Percentiles rank a stretch among this genome's conserved stretches.
These are phyloP conservation scores for Brassica rapa DNA, from an alignment of 345 rosid genomes.

Conservation along the genomic window DNA sequence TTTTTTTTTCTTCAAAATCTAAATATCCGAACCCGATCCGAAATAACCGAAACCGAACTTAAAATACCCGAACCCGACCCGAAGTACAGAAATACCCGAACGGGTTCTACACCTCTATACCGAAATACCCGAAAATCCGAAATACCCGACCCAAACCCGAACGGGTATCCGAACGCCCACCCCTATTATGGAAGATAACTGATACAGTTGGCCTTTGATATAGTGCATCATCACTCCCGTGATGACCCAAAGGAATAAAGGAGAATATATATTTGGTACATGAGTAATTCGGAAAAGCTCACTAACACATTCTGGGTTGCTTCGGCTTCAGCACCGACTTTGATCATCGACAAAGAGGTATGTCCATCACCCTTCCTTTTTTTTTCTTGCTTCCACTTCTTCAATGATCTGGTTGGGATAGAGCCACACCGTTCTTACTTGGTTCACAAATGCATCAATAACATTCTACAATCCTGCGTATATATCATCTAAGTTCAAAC, in stretches of 20 bases:
- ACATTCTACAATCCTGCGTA: not conserved
- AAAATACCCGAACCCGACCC: too few relatives aligned
- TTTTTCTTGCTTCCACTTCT: not conserved
- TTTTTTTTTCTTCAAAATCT: too few relatives aligned
- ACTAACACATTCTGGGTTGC: not conserved
- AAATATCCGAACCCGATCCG: too few relatives aligned
- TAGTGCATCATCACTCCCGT: slow-evolving; percentile 31
- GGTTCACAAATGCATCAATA: not conserved
- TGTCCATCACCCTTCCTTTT: not conserved
- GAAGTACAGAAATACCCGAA: too few relatives aligned
- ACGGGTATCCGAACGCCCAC: too few relatives aligned
- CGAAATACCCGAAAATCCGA: too few relatives aligned
- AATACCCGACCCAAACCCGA: too few relatives aligned
- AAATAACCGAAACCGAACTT: too few relatives aligned
- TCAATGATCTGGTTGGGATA: not conserved
- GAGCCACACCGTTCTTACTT: slow-evolving; percentile 7
- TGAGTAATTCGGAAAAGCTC: not conserved
- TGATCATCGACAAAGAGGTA: slow-evolving; percentile 23
- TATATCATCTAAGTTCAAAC: not conserved
- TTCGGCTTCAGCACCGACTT: slow-evolving; percentile 15
- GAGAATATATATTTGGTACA: slow-evolving; percentile 19
- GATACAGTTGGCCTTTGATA: slow-evolving; percentile 22
- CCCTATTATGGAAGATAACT: not conserved
- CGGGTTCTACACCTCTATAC: too few relatives aligned
- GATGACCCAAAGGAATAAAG: not conserved